Conservation (phyloP, 441 rosid species). For the Gossypium laxum region DNA sequence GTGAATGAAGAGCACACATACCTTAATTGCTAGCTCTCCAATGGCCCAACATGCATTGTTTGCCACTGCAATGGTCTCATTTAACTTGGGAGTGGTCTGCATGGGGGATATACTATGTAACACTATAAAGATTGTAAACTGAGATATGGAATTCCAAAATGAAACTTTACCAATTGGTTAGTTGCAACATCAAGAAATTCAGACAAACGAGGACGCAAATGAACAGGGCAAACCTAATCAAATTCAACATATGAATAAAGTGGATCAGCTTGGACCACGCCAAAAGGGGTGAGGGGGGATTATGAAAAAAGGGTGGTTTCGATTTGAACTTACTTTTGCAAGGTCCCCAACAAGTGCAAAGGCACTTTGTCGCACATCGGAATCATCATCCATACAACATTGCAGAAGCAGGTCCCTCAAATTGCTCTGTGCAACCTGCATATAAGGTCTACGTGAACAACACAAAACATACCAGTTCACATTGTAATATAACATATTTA, state of each 20-base stretch:
- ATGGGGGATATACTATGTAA: constrained; percentile 16
- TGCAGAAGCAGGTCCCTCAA: constrained; percentile 80
- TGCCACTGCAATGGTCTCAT: constrained; percentile 76
- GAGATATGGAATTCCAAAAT: constrained; percentile 10
- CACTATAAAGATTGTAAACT: background rate
- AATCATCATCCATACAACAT: constrained; percentile 83
- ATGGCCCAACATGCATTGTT: constrained; percentile 99
- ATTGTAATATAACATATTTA: background rate
- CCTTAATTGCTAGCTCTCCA: constrained; percentile 94
- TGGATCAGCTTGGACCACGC: background rate
- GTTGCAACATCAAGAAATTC: constrained; percentile 76
- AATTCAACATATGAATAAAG: background rate
- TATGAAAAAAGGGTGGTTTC: background rate
- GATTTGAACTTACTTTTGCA: constrained; percentile 58
- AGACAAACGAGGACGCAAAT: constrained; percentile 60
- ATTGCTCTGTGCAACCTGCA: constrained; percentile 73
- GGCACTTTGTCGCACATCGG: constrained; percentile 91
- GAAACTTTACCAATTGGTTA: constrained; percentile 69
- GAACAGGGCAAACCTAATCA: constrained; percentile 62
- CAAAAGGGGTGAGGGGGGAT: background rate
- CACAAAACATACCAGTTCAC: background rate
- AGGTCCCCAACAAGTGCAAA: constrained; percentile 98
- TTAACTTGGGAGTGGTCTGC: constrained; percentile 58
- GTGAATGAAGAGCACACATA: constrained; percentile 17
- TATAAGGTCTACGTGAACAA: background rate